Evolutionary conservation across 176 grass and related monocot species (phyloP).

Genomic region (Oryza punctata): DNA sequence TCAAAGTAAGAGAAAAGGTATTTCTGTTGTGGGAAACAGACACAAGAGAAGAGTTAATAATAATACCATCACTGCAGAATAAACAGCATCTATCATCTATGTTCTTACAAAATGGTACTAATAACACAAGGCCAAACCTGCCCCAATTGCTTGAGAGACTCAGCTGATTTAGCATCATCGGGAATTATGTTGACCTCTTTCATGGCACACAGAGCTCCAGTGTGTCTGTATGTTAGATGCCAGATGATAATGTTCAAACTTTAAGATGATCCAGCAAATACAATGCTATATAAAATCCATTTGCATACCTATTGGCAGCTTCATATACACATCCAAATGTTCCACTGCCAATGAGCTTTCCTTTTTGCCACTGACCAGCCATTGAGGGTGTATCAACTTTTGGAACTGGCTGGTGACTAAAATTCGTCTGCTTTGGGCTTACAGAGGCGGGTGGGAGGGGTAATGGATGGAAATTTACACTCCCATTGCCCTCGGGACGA

Average conservation of each 20-base stretch:
- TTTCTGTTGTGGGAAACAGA: conserved; percentile 1
- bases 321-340: conserved; percentile 95
- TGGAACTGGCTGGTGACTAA: conserved; percentile 42
- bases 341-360: conserved; percentile 88
- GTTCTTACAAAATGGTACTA: not conserved
- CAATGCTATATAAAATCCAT: conserved; percentile 21
- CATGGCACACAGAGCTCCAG: conserved; percentile 98
- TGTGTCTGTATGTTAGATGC: conserved; percentile 54
- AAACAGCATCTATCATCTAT: conserved; percentile 19
- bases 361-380: conserved; percentile 90
- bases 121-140: conserved; percentile 55
- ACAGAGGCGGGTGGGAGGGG: conserved; percentile 70
- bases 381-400: conserved; percentile 59
- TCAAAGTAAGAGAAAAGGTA: not conserved
- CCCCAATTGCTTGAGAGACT: conserved; percentile 87
- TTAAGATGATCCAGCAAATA: conserved; percentile 8
- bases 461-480: conserved; percentile 62
- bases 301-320: conserved; percentile 80
- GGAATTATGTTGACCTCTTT: conserved; percentile 98
- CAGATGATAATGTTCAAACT: conserved; percentile 11
- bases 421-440: conserved; percentile 54
- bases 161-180: conserved; percentile 84
- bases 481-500: conserved; percentile 44
- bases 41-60: not conserved
- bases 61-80: conserved; percentile 18